Evolutionary conservation across 306 rosid species (phyloP), one percentile per base, ranked within the genome.

Genomic region (Mucuna pruriens): DNA sequence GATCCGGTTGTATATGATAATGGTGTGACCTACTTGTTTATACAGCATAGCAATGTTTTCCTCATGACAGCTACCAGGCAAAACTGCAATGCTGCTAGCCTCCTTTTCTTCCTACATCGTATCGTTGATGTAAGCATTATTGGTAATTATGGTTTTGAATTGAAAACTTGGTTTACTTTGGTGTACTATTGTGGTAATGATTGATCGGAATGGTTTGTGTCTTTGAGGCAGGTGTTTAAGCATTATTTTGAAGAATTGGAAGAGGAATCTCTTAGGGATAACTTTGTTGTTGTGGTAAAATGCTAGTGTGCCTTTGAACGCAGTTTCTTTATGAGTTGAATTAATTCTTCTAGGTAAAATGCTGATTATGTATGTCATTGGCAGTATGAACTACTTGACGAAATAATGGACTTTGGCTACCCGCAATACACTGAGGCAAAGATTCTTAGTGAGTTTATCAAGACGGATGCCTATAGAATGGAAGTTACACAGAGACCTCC

Each of bases 391-490:
- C 83, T 95, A 78, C 99, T 95, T 39, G 97, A 95, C 83, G 99
- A 95, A 71, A 90, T 96, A 77, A 96, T 96, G 99, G 99, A 96
- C 89, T 96, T 96, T 68, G 99, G 99, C 25, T 96, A 93, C 82
- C 99, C 99, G 46, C 99, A 96, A 84, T 96, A 82, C 78, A 96
- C 99, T 0, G 99, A 96, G 76, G 99, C 99, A 2, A 93, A 85
- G 90, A 96, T 96, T 87, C 94, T 96, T 39, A 93, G 97, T 38
- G 99, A 96, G 78, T 96, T 95, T 86, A 96, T 96, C 83, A 96
- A 96, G 92, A 96, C 99, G 0, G 99, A 96, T 87, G 99, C 99
- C 68, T 96, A 96, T 79, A 93, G 97, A 86, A 91, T 96, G 99
- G 99, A 96, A 80, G 97, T 92, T 73, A 89, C 89, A 0, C 99